phyloP scores from a whole-genome alignment of 169 alveolate genomes.

The Babesia ovis region DNA sequence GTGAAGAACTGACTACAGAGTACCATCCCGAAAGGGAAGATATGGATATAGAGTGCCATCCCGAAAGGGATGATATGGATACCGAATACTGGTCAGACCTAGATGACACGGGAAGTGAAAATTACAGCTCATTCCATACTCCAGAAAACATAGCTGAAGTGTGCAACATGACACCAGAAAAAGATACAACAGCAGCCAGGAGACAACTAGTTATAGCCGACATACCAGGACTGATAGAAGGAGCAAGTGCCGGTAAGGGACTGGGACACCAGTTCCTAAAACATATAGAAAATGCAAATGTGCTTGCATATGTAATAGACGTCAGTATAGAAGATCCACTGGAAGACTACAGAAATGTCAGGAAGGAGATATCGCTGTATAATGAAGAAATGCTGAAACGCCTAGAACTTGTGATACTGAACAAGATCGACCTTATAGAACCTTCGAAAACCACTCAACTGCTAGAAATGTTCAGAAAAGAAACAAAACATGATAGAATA shows the following conservation, averaged over 20 bases:
- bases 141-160: background rate
- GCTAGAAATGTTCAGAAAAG: conserved; percentile 18
- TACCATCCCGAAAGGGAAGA: too few relatives aligned
- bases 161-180: background rate
- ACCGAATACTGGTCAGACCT: too few relatives aligned
- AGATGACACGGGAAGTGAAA: background rate
- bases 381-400: conserved; percentile 27
- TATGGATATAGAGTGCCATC: too few relatives aligned
- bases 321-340: conserved; percentile 50
- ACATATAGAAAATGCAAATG: conserved; percentile 87
- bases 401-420: conserved; percentile 37
- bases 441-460: conserved; percentile 2
- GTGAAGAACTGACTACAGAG: too few relatives aligned
- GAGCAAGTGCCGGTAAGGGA: conserved; percentile 85
- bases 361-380: conserved; percentile 37
- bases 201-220: conserved; percentile 82
- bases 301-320: conserved; percentile 73
- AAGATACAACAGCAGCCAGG: background rate
- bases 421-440: conserved; percentile 56
- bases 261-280: conserved; percentile 86
- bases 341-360: conserved; percentile 56
- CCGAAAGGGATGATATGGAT: too few relatives aligned
- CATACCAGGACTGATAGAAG: conserved; percentile 91
- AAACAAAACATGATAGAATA: conserved; percentile 29
- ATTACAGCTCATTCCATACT: background rate